A percentile compares a stretch with the other conserved stretches of the same genome.
Evolutionary conservation across 306 rosid genomes (phyloP).

Genomic region (Trifolium subterraneum): DNA sequence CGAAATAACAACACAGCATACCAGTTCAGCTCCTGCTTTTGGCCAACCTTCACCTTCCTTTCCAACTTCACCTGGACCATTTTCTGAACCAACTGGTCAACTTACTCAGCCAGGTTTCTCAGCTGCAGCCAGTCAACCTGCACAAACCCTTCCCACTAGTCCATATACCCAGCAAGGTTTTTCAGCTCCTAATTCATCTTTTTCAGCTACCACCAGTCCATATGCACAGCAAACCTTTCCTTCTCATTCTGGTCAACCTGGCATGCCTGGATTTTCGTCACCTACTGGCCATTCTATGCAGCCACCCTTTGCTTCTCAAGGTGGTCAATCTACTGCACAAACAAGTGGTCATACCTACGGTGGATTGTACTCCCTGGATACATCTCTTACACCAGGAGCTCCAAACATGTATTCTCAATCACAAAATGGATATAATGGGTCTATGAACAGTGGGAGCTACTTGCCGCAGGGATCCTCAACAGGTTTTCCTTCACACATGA

Average conservation of each 20-base stretch:
- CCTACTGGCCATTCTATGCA: conserved; percentile 46
- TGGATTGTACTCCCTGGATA: conserved; percentile 58
- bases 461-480: conserved; percentile 55
- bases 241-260: conserved; percentile 57
- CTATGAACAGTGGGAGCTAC: conserved; percentile 58
- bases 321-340: conserved; percentile 61
- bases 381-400: conserved; percentile 46
- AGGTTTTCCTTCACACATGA: conserved; percentile 54
- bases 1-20: conserved; percentile 53
- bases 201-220: conserved; percentile 38
- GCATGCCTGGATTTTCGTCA: conserved; percentile 42
- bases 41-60: conserved; percentile 52
- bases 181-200: conserved; percentile 47
- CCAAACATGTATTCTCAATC: conserved; percentile 52
- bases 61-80: conserved; percentile 46
- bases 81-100: conserved; percentile 46
- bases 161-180: conserved; percentile 42
- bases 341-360: conserved; percentile 55
- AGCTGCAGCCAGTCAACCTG: conserved; percentile 42
- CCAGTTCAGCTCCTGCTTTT: conserved; percentile 51
- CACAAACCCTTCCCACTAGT: conserved; percentile 43
- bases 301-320: conserved; percentile 52
- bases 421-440: conserved; percentile 67
- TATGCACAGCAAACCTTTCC: conserved; percentile 45
- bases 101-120: conserved; percentile 39